A percentile compares a stretch with the other conserved stretches of the same genome.
Evolutionary conservation across 2,329 filamentous ascomycete species (phyloP).

Genomic region (Penicillium hordei): DNA sequence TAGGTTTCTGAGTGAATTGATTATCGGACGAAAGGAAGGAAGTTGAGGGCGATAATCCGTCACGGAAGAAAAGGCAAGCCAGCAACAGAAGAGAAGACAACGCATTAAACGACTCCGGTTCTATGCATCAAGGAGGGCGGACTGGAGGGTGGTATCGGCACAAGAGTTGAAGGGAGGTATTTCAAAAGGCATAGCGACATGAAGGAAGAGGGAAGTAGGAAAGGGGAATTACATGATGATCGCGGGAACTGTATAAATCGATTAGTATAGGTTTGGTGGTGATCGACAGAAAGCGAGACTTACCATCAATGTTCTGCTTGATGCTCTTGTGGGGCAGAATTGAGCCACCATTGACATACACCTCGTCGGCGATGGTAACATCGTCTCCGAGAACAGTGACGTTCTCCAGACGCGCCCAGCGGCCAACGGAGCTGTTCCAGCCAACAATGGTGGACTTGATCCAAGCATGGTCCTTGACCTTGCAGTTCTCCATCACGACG

Average conservation of each 20-base stretch:
- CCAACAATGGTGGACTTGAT: conserved; percentile 98
- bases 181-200: conserved; percentile 31
- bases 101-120: conserved; percentile 40
- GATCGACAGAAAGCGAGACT: conserved; percentile 25
- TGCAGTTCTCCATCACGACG: conserved; percentile 82
- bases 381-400: conserved; percentile 97
- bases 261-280: conserved; percentile 5
- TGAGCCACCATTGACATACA: conserved; percentile 96
- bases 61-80: conserved; percentile 20
- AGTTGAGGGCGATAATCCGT: conserved; percentile 18
- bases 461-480: conserved; percentile 98
- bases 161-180: conserved; percentile 22
- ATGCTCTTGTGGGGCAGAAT: conserved; percentile 98
- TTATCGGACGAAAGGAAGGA: conserved; percentile 19
- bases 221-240: conserved; percentile 49
- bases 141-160: conserved; percentile 27
- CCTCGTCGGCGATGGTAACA: conserved; percentile 95
- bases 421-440: conserved; percentile 95
- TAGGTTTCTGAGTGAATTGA: conserved; percentile 31
- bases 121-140: conserved; percentile 35
- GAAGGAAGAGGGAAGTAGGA: conserved; percentile 18
- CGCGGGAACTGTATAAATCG: conserved; percentile 40
- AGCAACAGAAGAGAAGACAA: conserved; percentile 28
- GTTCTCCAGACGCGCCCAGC: conserved; percentile 96
- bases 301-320: conserved; percentile 91